Conservation (phyloP, 345 rosid species). For the Fremontodendron californicum region DNA sequence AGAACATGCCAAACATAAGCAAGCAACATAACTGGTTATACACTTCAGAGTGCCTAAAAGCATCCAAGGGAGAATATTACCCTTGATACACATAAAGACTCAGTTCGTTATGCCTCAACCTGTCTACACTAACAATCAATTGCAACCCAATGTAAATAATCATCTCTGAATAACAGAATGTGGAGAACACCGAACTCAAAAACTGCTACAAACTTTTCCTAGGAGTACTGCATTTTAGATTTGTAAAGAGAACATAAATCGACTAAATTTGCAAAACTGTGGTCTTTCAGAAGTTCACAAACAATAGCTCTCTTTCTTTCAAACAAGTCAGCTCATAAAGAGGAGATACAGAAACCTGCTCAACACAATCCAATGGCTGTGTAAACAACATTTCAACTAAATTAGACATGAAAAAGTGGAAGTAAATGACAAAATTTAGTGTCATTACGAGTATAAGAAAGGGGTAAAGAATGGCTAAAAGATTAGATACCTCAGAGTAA, state of each 20-base stretch:
- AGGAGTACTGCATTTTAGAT: background rate
- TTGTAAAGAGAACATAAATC: background rate
- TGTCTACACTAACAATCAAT: background rate
- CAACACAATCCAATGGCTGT: background rate
- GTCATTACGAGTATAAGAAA: background rate
- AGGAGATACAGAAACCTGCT: background rate
- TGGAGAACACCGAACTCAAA: background rate
- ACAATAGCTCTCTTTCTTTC: background rate
- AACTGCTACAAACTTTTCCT: background rate
- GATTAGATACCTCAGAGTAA: background rate
- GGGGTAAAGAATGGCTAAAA: background rate
- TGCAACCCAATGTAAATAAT: background rate
- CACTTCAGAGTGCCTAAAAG: background rate
- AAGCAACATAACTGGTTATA: background rate
- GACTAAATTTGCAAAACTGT: background rate
- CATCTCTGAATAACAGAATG: too few species aligned
- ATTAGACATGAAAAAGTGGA: background rate
- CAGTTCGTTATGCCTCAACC: background rate
- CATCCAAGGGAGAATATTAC: background rate
- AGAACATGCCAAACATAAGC: background rate
- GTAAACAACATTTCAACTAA: background rate
- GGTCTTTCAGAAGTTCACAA: background rate
- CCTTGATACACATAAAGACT: background rate
- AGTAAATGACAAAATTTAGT: background rate
- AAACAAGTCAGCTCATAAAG: background rate